A percentile compares a stretch with the other conserved stretches of the same genome.
Conservation (phyloP, 2,329 filamentous ascomycete species). For the Daldinia eschscholtzii region DNA sequence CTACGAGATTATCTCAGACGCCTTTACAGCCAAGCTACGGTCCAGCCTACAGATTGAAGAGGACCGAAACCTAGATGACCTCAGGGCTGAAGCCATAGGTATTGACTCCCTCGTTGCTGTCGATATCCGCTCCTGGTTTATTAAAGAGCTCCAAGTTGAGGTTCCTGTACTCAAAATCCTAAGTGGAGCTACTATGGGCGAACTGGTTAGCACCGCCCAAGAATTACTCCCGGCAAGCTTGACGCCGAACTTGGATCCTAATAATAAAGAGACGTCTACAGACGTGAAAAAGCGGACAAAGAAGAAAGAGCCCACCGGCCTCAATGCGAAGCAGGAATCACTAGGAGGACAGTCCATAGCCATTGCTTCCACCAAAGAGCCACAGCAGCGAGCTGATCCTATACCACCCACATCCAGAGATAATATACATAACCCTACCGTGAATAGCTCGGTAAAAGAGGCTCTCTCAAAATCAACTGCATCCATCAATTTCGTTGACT, state of each 20-base stretch:
- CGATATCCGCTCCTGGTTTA: constrained; percentile 62
- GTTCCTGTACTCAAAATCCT: constrained; percentile 60
- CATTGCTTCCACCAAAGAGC: neutral
- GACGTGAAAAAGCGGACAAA: neutral
- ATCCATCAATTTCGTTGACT: neutral
- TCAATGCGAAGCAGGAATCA: neutral
- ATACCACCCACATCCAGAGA: neutral
- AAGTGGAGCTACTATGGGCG: constrained; percentile 35
- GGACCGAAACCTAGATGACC: neutral
- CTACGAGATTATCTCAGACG: constrained; percentile 1
- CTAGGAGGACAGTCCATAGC: neutral
- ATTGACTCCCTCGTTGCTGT: constrained; percentile 52
- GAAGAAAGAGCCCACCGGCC: neutral
- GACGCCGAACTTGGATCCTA: constrained; percentile 26
- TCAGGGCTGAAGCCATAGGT: neutral
- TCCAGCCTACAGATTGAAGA: neutral
- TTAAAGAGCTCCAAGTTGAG: constrained; percentile 58
- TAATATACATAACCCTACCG: neutral
- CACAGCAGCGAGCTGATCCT: neutral
- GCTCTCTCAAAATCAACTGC: too few relatives aligned
- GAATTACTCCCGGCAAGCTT: constrained; percentile 16
- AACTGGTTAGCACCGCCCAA: constrained; percentile 6
- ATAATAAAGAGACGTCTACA: neutral
- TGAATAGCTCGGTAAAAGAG: neutral
- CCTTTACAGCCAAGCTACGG: neutral